A percentile compares a stretch with the other conserved stretches of the same genome.
phyloP scores from a whole-genome alignment of 2,329 filamentous ascomycete genomes.

The Scleromitrula shiraiana region DNA sequence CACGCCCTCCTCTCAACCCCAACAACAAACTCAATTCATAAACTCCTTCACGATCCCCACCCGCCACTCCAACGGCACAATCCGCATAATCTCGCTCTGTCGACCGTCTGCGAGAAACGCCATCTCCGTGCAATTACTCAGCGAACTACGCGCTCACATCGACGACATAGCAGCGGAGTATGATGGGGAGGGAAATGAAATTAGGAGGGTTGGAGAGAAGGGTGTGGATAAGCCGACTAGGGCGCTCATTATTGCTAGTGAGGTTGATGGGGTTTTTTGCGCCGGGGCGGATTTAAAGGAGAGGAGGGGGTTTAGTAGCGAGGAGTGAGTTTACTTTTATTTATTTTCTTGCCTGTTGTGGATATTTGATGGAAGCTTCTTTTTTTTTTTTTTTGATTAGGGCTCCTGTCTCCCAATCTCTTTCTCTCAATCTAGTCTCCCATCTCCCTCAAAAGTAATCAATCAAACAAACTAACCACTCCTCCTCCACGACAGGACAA shows the following conservation, averaged over 20 bases:
- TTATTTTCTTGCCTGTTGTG: background rate
- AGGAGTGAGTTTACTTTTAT: conserved; percentile 50
- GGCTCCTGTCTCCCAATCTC: no score
- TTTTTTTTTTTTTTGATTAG: conserved; percentile 1
- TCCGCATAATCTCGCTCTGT: conserved; percentile 83
- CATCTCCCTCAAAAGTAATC: no score
- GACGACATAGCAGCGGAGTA: conserved; percentile 61
- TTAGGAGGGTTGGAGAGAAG: conserved; percentile 39
- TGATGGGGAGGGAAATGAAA: conserved; percentile 45
- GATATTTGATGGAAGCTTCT: no score
- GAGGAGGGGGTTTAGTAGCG: conserved; percentile 62
- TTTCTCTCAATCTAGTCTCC: no score
- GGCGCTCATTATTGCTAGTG: conserved; percentile 76
- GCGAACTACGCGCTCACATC: conserved; percentile 63
- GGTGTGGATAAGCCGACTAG: conserved; percentile 54
- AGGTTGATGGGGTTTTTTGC: conserved; percentile 82
- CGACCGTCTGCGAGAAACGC: conserved; percentile 81
- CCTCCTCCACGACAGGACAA: conserved; percentile 48
- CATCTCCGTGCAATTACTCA: conserved; percentile 71
- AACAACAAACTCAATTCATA: conserved; percentile 11
- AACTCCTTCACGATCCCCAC: conserved; percentile 5
- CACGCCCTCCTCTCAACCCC: conserved; percentile 8
- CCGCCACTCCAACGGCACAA: conserved; percentile 49
- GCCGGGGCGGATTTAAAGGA: conserved; percentile 94
- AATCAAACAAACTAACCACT: conserved; percentile 3